Evolutionary conservation across 108 stramenopile genomes (phyloP), one percentile per base, ranked within the genome.

Genomic region (Parietichytrium sp.): DNA sequence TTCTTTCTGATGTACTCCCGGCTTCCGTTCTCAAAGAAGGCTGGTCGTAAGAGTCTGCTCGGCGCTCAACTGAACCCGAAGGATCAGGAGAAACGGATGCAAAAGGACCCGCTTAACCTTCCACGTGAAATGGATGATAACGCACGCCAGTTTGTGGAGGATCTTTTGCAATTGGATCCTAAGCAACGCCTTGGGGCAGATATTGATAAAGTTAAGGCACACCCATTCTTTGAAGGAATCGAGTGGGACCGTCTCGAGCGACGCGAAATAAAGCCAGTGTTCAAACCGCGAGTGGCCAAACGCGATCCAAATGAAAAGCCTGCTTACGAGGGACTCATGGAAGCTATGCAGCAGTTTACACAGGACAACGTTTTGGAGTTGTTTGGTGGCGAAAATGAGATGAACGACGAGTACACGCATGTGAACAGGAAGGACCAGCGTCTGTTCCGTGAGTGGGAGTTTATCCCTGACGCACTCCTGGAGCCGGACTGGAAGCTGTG

Each of bases 181-280:
- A 8, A 27, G 6, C 20, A 4, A 8, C 55, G 55, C 8, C 55
- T 72, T 38, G 55, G 55, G 13, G 13, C 4, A n/a, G 55, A 72
- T 18, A 30, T 38, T 4, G 55, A 33, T 20, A n/a, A 82, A 49
- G 49, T 82, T 3, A 50, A 31, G 16, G 47, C 31, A 12, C 82
- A 82, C 49, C 48, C 55, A 8, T 82, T 82, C 48, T 82, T 82
- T 31, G 82, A 55, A 20, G 29, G 48, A 7, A 77, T 82, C 48
- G 55, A 82, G 61, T 82, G 49, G 49, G 82, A 82, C 49, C 48
- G 48, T 4, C 61, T 82, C 49, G 55, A 30, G 0, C 30, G 38
- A 16, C 55, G 55, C 8, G 55, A 72, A 38, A 16, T 72, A 30
- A 31, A 16, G 29, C 55, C 55, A 0, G 36, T 42, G 6, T 72